Evolutionary conservation across 345 rosid species (phyloP), one percentile per base, ranked within the genome.

Genomic region (Populus tremula): DNA sequence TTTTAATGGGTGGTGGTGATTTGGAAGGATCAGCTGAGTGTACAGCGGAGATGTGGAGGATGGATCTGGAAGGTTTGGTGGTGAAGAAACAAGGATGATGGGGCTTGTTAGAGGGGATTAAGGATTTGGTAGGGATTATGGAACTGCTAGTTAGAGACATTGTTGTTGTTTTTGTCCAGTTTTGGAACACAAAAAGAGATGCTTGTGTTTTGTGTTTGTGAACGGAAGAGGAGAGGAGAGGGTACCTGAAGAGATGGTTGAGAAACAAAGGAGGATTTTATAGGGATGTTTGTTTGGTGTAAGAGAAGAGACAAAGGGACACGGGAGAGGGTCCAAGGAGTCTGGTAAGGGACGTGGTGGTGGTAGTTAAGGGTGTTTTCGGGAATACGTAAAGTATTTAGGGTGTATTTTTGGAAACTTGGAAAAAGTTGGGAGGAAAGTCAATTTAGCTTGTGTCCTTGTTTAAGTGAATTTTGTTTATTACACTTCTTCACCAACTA

Each of bases 21-120:
- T 79, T 74, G 35, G 74, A 45, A 14, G 83, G 79, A 16, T 80
- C 83, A 4, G 79, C 47, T 47, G 83, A 7, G 35, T 80, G 72
- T 27, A 75, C 76, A 62, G 83, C 83, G 69, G 72, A 21, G 69
- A 76, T 39, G 10, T 43, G 76, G 76, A 80, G 73, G 43, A 17
- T 0, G 59, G 83, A 64, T 38, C 74, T 61, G 65, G 80, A 39
- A 6, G 65, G 49, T 50, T 20, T 61, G 49, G 43, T 2, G 49
- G 65, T 10, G 6, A 43, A 29, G 63, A 27, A 43, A 5, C 65
- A 66, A 43, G 76, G 59, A 8, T 49, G 76, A 9, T 18, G 76
- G 36, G 43, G 66, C 13, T 33, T 64, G 53, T 38, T 71, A 0
- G 76, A 16, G 4, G 72, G 12, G 39, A 72, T 18, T 8, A 72